These are phyloP conservation scores for Cytospora schulzeri DNA, from an alignment of 2,329 filamentous ascomycete species.

Conservation along the genomic window DNA sequence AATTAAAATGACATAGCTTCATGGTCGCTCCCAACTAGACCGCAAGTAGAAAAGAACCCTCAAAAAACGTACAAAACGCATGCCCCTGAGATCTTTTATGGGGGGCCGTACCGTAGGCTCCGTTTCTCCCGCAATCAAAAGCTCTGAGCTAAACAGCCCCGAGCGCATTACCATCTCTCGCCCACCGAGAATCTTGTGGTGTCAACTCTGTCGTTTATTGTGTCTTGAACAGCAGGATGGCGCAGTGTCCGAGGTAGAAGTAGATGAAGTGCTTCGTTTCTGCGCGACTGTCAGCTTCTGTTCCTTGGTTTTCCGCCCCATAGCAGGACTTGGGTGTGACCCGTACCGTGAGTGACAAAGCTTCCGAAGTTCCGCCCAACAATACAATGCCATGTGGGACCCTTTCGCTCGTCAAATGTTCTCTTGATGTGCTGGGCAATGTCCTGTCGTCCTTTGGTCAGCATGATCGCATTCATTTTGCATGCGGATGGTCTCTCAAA, in stretches of 20 bases:
- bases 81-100: background rate
- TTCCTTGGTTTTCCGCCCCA: background rate
- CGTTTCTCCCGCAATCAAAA: slow-evolving; percentile 1
- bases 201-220: slow-evolving; percentile 60
- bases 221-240: slow-evolving; percentile 98
- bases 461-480: background rate
- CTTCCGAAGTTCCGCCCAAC: slow-evolving; percentile 98
- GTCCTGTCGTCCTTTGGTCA: slow-evolving; percentile 58
- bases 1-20: slow-evolving; percentile 17
- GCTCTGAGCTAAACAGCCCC: background rate
- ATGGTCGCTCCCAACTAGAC: slow-evolving; percentile 14
- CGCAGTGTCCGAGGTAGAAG: slow-evolving; percentile 98
- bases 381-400: slow-evolving; percentile 98
- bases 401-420: slow-evolving; percentile 94
- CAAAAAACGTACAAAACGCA: slow-evolving; percentile 10
- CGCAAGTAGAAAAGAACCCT: slow-evolving; percentile 14
- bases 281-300: slow-evolving; percentile 41
- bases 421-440: slow-evolving; percentile 96
- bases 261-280: slow-evolving; percentile 99
- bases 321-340: slow-evolving; percentile 1
- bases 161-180: background rate
- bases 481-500: background rate
- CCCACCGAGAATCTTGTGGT: background rate
- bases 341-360: slow-evolving; percentile 95
- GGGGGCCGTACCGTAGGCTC: slow-evolving; percentile 2